Base-by-base conservation (phyloP, 2,329 filamentous ascomycete species). In the Fusarium luffae region DNA sequence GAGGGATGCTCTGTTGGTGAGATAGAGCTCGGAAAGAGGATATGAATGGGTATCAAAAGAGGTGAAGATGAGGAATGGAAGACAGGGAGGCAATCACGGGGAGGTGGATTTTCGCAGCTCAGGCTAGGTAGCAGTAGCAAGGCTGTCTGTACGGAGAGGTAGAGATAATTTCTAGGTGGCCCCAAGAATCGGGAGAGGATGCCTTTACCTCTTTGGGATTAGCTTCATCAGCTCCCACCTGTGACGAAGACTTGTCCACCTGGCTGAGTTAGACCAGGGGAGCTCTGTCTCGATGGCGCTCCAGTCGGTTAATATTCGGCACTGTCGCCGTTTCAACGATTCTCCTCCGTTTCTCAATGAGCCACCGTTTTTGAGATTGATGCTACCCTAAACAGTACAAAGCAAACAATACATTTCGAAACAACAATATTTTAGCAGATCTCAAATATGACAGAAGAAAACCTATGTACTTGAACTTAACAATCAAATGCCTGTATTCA, bases 141-240 rank as follows among this genome's bases (percentile, higher is more conserved):
- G 70, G 68, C 74, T 76, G 75, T 65, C 63, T 41, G 47, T 37
- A 37, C 34, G 21, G 59, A 69, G 66, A 68, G 70, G 73, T 75
- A 76, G 75, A 74, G 76, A 78, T 77, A 76, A 77, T 77, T 78
- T 78, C 74, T 72, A 73, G 72, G 71, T 75, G 73, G 74, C 72
- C 71, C 74, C 74, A 76, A 75, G 64, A 63, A 54, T 68, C 65
- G 68, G 66, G 66, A 71, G 63, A 56, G 61, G 28, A 56, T 30
- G 28, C 54, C 50, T 50, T 73, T 72, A 16, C 71, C 55, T 23
- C 4, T 62, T 76, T 62, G 3, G 66, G 72, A 14, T 58, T 76
- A 76, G 74, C 58, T 23, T 14, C 46, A 42, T 58, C 63, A 69
- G 61, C 58, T 63, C 52, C 54, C 47, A 52, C 61, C 62, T 59